Percentiles rank a stretch among this genome's conserved stretches.
phyloP scores from a whole-genome alignment of 202 grass and related monocot species.

The Setaria viridis region DNA sequence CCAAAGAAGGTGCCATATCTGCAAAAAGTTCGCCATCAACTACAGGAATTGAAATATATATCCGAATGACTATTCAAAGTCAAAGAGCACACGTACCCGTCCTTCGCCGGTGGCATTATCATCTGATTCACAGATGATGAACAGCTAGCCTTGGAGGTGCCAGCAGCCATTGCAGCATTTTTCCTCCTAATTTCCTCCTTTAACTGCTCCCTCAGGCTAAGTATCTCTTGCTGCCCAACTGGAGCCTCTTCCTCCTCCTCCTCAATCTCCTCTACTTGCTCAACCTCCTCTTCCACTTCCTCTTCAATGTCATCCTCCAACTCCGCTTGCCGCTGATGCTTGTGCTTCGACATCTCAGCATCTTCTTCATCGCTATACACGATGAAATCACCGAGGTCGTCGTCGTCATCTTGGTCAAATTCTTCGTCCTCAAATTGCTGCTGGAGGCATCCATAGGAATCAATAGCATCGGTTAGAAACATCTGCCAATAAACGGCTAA shows the following conservation, averaged over 20 bases:
- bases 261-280: background rate
- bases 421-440: constrained; percentile 43
- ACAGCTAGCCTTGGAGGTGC: constrained; percentile 1
- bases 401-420: constrained; percentile 46
- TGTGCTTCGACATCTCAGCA: constrained; percentile 7
- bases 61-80: background rate
- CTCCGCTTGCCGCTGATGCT: constrained; percentile 7
- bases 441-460: constrained; percentile 31
- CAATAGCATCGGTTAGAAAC: background rate
- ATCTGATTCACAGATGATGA: constrained; percentile 32
- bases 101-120: background rate
- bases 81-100: constrained; percentile 35
- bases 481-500: background rate
- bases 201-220: constrained; percentile 61
- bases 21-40: background rate
- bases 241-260: constrained; percentile 46
- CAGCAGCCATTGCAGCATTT: constrained; percentile 27
- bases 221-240: constrained; percentile 53
- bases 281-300: constrained; percentile 14
- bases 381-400: constrained; percentile 52
- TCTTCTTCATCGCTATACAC: constrained; percentile 50
- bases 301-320: background rate
- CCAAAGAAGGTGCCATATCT: constrained; percentile 94
- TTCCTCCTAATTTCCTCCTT: constrained; percentile 60
- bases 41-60: background rate